Evolutionary conservation across 352 stramenopile species (phyloP).

Genomic region (Phytophthora rubi): DNA sequence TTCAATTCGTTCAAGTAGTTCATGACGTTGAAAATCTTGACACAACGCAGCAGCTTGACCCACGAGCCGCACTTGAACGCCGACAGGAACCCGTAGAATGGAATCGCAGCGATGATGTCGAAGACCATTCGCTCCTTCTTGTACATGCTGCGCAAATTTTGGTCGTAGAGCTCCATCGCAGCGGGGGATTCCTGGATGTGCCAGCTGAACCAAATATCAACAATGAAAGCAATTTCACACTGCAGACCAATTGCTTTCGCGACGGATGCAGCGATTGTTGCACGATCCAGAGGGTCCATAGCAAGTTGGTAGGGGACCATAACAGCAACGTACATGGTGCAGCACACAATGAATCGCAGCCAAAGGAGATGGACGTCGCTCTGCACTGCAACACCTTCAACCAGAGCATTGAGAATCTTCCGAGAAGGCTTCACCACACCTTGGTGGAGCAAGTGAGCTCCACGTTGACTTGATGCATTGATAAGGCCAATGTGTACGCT

Average conservation of each 20-base stretch:
- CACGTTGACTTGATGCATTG: neutral
- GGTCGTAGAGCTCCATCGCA: slow-evolving; percentile 62
- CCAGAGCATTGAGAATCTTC: slow-evolving; percentile 9
- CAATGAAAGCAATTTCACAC: slow-evolving; percentile 49
- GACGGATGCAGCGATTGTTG: slow-evolving; percentile 9
- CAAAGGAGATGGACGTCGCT: slow-evolving; percentile 47
- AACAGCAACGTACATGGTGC: slow-evolving; percentile 45
- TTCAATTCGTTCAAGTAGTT: slow-evolving; percentile 66
- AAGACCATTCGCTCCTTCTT: slow-evolving; percentile 47
- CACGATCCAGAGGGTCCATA: slow-evolving; percentile 40
- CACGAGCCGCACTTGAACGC: slow-evolving; percentile 39
- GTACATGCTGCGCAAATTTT: slow-evolving; percentile 41
- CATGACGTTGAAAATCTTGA: slow-evolving; percentile 60
- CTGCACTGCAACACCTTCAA: slow-evolving; percentile 41
- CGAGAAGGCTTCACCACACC: neutral
- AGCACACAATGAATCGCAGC: slow-evolving; percentile 38
- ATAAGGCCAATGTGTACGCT: neutral
- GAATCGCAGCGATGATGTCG: slow-evolving; percentile 45
- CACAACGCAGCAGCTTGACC: slow-evolving; percentile 48
- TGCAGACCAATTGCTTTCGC: slow-evolving; percentile 29
- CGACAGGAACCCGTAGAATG: slow-evolving; percentile 47
- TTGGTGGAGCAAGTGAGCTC: neutral
- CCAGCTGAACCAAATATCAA: slow-evolving; percentile 57
- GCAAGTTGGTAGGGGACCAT: slow-evolving; percentile 55
- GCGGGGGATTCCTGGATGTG: slow-evolving; percentile 32